phyloP scores from a whole-genome alignment of 108 stramenopile species.

The Stephanodiscus triporus region DNA sequence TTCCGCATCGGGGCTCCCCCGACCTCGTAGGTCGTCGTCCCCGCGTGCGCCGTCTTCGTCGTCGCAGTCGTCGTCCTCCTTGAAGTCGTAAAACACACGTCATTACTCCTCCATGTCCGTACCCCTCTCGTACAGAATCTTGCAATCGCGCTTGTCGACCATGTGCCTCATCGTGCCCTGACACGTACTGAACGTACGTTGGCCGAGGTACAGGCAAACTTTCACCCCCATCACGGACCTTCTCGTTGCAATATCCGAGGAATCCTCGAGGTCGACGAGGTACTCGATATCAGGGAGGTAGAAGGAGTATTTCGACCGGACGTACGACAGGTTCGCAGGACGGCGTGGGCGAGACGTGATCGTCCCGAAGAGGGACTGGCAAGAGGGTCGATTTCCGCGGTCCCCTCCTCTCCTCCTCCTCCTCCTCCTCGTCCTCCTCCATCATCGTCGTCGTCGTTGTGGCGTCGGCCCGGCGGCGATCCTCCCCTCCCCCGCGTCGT shows the following conservation, averaged over 20 bases:
- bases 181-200: conserved; percentile 68
- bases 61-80: conserved; percentile 44
- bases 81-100: conserved; percentile 97
- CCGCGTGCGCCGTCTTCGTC: conserved; percentile 58
- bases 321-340: conserved; percentile 72
- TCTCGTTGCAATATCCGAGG: conserved; percentile 92
- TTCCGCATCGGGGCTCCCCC: no score
- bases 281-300: conserved; percentile 94
- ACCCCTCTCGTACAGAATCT: conserved; percentile 88
- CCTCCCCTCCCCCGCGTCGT: no score
- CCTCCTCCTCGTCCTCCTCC: conserved; percentile 19
- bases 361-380: conserved; percentile 90
- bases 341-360: conserved; percentile 57
- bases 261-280: conserved; percentile 77
- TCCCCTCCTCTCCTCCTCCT: conserved; percentile 10
- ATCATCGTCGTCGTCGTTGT: conserved; percentile 10
- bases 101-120: conserved; percentile 93
- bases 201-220: conserved; percentile 93
- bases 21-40: conserved; percentile 31
- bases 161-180: conserved; percentile 86
- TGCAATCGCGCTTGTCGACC: conserved; percentile 84
- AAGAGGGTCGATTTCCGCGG: conserved; percentile 72
- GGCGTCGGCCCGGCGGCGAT: no score
- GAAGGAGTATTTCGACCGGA: conserved; percentile 82
- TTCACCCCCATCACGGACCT: conserved; percentile 94